Percentiles rank a stretch among this genome's conserved stretches.
phyloP scores from a whole-genome alignment of 768 basidiomycete species.

The Tulasnella sp. region DNA sequence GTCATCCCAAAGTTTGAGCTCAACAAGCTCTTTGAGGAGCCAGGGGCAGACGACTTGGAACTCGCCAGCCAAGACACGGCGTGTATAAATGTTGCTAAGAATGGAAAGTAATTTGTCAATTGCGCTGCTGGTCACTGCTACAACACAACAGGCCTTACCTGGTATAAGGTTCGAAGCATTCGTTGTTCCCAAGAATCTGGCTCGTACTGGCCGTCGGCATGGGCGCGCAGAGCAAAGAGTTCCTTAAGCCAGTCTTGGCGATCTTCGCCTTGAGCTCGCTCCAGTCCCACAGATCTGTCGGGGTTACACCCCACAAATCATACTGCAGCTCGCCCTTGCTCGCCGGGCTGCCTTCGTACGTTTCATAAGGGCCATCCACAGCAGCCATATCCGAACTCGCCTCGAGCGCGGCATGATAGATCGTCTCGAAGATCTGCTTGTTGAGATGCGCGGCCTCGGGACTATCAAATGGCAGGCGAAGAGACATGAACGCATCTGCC shows the following conservation, averaged over 20 bases:
- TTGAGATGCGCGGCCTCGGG: conserved; percentile 78
- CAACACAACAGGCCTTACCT: conserved; percentile 37
- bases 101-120: not conserved
- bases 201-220: conserved; percentile 99
- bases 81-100: conserved; percentile 90
- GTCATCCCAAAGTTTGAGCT: conserved; percentile 91
- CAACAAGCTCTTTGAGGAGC: conserved; percentile 96
- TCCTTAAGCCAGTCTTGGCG: conserved; percentile 66
- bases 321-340: conserved; percentile 80
- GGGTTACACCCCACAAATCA: conserved; percentile 91
- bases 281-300: conserved; percentile 93
- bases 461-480: conserved; percentile 93
- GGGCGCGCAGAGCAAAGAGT: conserved; percentile 85
- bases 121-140: not conserved
- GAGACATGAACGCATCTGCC: conserved; percentile 95
- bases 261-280: conserved; percentile 75
- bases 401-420: conserved; percentile 91
- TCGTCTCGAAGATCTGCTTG: conserved; percentile 95
- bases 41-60: conserved; percentile 99
- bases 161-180: conserved; percentile 98
- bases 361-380: conserved; percentile 72
- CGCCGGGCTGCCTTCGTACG: conserved; percentile 86
- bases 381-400: conserved; percentile 80
- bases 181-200: conserved; percentile 96
- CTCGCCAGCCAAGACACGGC: conserved; percentile 97